These are phyloP conservation scores for Hippophae tibetana DNA, from an alignment of 306 rosid species.

Conservation along the genomic window DNA sequence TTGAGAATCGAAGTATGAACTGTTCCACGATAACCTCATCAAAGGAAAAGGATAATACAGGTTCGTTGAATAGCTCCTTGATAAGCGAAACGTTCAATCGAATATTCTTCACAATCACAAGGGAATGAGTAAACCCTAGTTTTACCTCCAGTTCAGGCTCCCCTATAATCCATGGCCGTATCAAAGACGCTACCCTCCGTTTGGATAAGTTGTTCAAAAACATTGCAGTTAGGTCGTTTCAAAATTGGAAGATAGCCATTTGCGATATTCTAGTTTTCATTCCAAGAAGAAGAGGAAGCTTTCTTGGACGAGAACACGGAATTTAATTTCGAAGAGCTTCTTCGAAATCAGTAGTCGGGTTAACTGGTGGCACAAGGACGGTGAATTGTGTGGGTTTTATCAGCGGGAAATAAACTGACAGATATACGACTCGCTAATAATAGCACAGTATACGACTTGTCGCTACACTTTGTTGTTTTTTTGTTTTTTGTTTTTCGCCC, in stretches of 20 bases:
- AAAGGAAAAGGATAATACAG: constrained; percentile 28
- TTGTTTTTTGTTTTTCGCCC: neutral
- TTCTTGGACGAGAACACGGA: neutral
- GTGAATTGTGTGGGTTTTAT: too few relatives aligned
- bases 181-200: constrained; percentile 55
- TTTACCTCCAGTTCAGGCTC: constrained; percentile 50
- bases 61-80: constrained; percentile 43
- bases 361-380: constrained; percentile 27
- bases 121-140: constrained; percentile 51
- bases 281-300: constrained; percentile 1
- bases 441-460: too few relatives aligned
- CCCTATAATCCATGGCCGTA: constrained; percentile 66
- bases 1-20: constrained; percentile 46
- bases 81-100: constrained; percentile 45
- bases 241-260: neutral
- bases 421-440: neutral
- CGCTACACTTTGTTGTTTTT: too few relatives aligned
- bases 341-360: neutral
- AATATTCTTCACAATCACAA: constrained; percentile 38
- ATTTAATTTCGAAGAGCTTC: neutral
- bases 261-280: neutral
- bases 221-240: constrained; percentile 22
- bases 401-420: too few relatives aligned
- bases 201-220: constrained; percentile 31
- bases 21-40: constrained; percentile 47